Conservation (phyloP, 495 filamentous ascomycete genomes). For the Penicillium samsonianum region DNA sequence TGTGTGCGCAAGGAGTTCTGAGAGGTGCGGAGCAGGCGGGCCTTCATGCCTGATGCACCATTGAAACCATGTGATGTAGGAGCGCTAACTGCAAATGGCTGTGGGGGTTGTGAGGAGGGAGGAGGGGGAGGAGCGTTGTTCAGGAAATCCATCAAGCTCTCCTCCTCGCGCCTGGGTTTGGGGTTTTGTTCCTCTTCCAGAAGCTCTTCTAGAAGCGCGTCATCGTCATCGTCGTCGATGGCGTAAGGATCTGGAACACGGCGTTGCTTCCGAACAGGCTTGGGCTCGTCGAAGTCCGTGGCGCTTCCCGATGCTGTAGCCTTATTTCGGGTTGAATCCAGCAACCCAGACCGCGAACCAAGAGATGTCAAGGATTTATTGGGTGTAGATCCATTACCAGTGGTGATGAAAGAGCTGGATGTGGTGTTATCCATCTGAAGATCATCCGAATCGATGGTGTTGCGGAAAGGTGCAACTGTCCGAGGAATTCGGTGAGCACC, state of each 20-base stretch:
- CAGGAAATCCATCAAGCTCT: constrained; percentile 87
- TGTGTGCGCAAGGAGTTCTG: constrained; percentile 38
- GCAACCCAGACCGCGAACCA: constrained; percentile 60
- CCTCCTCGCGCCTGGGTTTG: constrained; percentile 53
- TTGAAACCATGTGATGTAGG: constrained; percentile 41
- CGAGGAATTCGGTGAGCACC: constrained; percentile 71
- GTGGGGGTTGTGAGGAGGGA: constrained; percentile 48
- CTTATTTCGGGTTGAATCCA: constrained; percentile 43
- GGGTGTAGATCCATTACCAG: constrained; percentile 42
- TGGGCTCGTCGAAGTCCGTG: constrained; percentile 28
- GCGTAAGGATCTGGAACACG: constrained; percentile 88
- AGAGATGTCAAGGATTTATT: constrained; percentile 52
- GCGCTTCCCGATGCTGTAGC: constrained; percentile 17
- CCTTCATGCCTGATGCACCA: constrained; percentile 57
- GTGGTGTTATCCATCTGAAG: constrained; percentile 47
- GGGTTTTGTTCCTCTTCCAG: constrained; percentile 34
- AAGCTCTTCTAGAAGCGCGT: constrained; percentile 67
- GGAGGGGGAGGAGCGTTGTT: constrained; percentile 82
- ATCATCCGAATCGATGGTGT: constrained; percentile 83
- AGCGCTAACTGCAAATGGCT: constrained; percentile 31
- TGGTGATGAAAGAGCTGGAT: constrained; percentile 44
- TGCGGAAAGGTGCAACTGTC: constrained; percentile 81
- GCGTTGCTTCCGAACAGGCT: constrained; percentile 63
- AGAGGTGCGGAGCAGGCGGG: constrained; percentile 56
- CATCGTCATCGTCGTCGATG: constrained; percentile 82